Evolutionary conservation across 768 basidiomycete genomes (phyloP).

Genomic region (Podaxis sp.): DNA sequence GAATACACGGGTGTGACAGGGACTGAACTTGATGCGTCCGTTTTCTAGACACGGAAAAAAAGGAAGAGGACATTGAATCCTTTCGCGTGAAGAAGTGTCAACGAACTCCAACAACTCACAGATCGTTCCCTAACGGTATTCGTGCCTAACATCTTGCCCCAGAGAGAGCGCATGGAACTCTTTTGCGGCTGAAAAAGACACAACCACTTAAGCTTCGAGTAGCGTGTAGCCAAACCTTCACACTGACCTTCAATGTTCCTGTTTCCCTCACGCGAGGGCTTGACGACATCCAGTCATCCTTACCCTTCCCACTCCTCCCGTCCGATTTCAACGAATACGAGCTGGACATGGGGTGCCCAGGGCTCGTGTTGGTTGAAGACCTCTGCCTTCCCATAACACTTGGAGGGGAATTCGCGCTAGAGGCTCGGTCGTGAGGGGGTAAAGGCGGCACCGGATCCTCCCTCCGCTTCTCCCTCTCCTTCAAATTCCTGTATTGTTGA

Average conservation of each 20-base stretch:
- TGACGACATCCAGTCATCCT: constrained; percentile 8
- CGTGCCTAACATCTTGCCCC: constrained; percentile 77
- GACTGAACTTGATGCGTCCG: constrained; percentile 39
- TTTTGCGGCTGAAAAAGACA: constrained; percentile 40
- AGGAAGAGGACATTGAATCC: background rate
- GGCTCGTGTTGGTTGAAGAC: constrained; percentile 2
- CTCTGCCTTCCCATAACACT: background rate
- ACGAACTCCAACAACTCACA: constrained; percentile 36
- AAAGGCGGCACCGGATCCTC: constrained; percentile 43
- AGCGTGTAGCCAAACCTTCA: background rate
- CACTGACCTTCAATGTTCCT: constrained; percentile 45
- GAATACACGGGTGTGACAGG: constrained; percentile 31
- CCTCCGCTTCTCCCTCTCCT: constrained; percentile 26
- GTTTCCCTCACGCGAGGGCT: constrained; percentile 19
- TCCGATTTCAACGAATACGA: background rate
- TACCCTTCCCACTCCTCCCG: background rate
- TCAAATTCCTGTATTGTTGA: constrained; percentile 26
- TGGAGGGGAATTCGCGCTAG: constrained; percentile 17
- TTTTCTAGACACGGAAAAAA: constrained; percentile 40
- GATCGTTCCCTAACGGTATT: constrained; percentile 65
- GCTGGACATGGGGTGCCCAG: background rate
- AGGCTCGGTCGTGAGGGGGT: constrained; percentile 32
- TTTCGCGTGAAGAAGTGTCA: constrained; percentile 13
- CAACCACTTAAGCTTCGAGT: background rate
- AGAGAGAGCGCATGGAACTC: constrained; percentile 71